A percentile compares a stretch with the other conserved stretches of the same genome.
Evolutionary conservation across 768 basidiomycete species (phyloP).

Genomic region (Xerocomellus amylosporus): DNA sequence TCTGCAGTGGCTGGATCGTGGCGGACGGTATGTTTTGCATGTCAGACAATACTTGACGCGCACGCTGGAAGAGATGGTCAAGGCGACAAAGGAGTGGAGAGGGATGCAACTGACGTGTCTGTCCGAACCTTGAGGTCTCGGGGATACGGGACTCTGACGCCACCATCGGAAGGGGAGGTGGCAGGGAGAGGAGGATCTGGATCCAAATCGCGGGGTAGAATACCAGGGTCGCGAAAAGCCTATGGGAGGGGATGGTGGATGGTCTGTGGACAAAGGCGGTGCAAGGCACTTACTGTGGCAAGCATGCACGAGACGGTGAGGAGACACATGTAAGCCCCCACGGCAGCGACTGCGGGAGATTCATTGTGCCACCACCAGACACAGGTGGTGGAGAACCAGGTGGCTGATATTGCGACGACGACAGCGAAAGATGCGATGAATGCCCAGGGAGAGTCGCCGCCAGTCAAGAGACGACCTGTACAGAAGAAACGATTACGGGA

Average conservation of each 20-base stretch:
- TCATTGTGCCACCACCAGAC: constrained; percentile 86
- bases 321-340: constrained; percentile 62
- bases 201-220: constrained; percentile 85
- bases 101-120: constrained; percentile 57
- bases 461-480: constrained; percentile 69
- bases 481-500: constrained; percentile 78
- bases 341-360: constrained; percentile 64
- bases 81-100: neutral
- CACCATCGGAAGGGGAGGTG: constrained; percentile 61
- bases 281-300: constrained; percentile 54
- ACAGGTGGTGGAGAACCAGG: constrained; percentile 88
- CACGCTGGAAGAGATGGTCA: constrained; percentile 47
- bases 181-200: constrained; percentile 76
- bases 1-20: constrained; percentile 93
- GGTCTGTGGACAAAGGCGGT: neutral
- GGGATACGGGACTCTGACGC: constrained; percentile 63
- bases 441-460: constrained; percentile 84
- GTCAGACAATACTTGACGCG: constrained; percentile 93
- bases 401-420: constrained; percentile 63
- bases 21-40: constrained; percentile 90
- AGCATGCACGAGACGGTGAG: constrained; percentile 75
- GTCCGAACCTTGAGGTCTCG: constrained; percentile 76
- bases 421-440: constrained; percentile 65
- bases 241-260: constrained; percentile 22
- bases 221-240: constrained; percentile 84